These are phyloP conservation scores for Fraxinus xanthoxyloides DNA, from an alignment of 305 asterid genomes.

Conservation along the genomic window DNA sequence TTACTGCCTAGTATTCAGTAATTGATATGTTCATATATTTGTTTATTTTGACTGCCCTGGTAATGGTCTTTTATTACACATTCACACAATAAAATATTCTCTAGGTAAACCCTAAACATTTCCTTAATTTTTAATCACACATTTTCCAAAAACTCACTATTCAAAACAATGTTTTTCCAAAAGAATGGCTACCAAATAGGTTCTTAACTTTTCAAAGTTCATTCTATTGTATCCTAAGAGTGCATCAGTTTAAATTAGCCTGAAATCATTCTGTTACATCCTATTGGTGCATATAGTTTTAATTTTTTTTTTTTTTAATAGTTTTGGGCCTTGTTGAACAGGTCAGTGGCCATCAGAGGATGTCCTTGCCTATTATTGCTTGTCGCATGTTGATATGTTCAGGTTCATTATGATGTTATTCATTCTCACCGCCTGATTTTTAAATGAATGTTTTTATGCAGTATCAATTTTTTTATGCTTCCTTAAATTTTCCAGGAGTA, in stretches of 20 bases:
- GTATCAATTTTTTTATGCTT: slow-evolving; percentile 16
- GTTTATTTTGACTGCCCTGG: background rate
- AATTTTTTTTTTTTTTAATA: slow-evolving; percentile 8
- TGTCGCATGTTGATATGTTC: slow-evolving; percentile 42
- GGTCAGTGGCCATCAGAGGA: slow-evolving; percentile 99
- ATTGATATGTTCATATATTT: background rate
- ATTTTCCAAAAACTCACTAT: too few relatives aligned
- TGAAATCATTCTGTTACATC: background rate
- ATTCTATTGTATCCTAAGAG: slow-evolving; percentile 9
- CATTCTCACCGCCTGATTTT: background rate
- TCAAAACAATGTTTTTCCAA: too few relatives aligned
- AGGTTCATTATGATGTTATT: slow-evolving; percentile 23
- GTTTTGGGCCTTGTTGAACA: slow-evolving; percentile 36
- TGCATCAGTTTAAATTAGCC: background rate
- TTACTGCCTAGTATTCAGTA: background rate
- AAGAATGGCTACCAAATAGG: too few relatives aligned
- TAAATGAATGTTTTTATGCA: background rate
- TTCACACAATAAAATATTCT: too few relatives aligned
- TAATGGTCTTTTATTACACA: background rate
- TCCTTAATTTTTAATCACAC: too few relatives aligned
- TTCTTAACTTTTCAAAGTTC: background rate
- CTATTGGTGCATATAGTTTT: background rate
- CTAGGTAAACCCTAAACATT: too few relatives aligned
- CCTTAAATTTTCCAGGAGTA: slow-evolving; percentile 43
- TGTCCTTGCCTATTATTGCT: slow-evolving; percentile 78